These are phyloP conservation scores for Euphorbia pulcherrima DNA, from an alignment of 345 rosid species.

Conservation along the genomic window DNA sequence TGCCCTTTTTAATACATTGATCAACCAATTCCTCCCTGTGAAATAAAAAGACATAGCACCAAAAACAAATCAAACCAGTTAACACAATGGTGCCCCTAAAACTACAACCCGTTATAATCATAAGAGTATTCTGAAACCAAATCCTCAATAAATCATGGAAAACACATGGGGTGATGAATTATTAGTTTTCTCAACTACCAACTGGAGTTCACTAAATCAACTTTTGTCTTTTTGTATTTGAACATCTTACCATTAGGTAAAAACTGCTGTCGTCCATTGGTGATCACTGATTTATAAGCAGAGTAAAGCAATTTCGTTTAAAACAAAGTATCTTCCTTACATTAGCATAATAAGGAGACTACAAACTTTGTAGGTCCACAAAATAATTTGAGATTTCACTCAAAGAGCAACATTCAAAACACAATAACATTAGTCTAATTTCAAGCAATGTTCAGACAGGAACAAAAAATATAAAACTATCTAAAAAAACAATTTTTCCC, in stretches of 20 bases:
- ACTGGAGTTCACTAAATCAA: not conserved
- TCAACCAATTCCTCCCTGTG: conserved; percentile 63
- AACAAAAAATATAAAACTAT: too few species aligned
- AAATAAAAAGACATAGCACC: not conserved
- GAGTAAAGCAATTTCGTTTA: not conserved
- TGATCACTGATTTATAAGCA: too few species aligned
- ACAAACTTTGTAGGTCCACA: not conserved
- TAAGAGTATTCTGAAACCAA: not conserved
- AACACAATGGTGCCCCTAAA: not conserved
- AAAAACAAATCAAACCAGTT: too few species aligned
- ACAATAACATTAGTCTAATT: not conserved
- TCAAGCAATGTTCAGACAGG: not conserved
- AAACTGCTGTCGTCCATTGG: too few species aligned
- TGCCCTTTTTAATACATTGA: conserved; percentile 56
- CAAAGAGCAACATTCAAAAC: not conserved
- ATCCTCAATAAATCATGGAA: not conserved
- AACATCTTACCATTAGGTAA: too few species aligned
- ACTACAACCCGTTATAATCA: not conserved
- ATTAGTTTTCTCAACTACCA: not conserved
- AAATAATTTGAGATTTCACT: not conserved
- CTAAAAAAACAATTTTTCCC: not conserved
- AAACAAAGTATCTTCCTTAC: not conserved
- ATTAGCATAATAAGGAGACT: not conserved
- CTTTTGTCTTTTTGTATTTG: too few species aligned
- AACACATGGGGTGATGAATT: not conserved